A percentile compares a stretch with the other conserved stretches of the same genome.
Conservation (phyloP, 768 basidiomycete genomes). For the Pholiota molesta region DNA sequence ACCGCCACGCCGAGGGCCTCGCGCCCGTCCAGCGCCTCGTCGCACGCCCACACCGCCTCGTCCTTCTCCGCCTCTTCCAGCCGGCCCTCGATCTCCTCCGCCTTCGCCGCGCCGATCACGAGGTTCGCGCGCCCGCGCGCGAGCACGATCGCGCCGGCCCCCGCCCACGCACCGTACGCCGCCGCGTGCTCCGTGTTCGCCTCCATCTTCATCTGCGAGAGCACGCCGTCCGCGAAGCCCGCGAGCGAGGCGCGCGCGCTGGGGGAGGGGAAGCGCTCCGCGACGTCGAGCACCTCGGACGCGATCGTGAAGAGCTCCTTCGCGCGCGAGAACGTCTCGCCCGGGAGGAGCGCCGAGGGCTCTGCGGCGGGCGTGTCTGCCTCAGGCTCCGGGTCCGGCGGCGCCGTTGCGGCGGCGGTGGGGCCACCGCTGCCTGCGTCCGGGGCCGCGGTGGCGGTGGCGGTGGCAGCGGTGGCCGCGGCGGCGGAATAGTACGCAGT, state of each 20-base stretch:
- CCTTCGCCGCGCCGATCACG: conserved; percentile 54
- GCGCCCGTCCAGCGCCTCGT: conserved; percentile 59
- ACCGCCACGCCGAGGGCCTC: conserved; percentile 50
- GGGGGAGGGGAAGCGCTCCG: conserved; percentile 54
- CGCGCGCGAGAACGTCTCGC: conserved; percentile 51
- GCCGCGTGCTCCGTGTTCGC: conserved; percentile 52
- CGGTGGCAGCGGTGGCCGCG: neutral
- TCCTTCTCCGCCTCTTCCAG: conserved; percentile 41
- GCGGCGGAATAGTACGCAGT: neutral
- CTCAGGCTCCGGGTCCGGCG: neutral
- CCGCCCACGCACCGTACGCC: conserved; percentile 49
- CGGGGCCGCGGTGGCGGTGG: neutral
- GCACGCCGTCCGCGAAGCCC: conserved; percentile 60
- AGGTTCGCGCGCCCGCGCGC: conserved; percentile 60
- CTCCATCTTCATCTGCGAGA: conserved; percentile 68
- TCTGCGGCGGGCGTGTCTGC: conserved; percentile 10
- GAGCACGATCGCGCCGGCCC: conserved; percentile 32
- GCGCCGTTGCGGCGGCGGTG: neutral
- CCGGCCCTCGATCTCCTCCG: conserved; percentile 57
- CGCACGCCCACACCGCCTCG: conserved; percentile 37
- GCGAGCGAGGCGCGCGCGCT: conserved; percentile 58
- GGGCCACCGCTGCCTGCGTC: neutral
- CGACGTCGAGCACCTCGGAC: conserved; percentile 58
- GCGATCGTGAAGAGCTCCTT: conserved; percentile 67
- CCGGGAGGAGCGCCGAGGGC: conserved; percentile 13